Evolutionary conservation across 1,284 basidiomycete genomes (phyloP).

Genomic region (Sanghuangporus baumii): DNA sequence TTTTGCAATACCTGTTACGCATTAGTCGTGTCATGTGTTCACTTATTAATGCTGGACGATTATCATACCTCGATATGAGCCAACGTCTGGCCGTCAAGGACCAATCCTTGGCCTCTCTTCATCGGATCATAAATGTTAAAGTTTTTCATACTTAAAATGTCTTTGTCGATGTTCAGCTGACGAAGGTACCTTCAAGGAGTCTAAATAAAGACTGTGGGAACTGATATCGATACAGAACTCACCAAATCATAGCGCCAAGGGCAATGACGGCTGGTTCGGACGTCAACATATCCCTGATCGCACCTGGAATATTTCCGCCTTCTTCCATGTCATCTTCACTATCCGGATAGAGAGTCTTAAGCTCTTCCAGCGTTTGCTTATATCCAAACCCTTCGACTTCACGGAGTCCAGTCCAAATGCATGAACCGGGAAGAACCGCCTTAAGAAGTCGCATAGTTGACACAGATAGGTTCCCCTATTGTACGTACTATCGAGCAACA

Average conservation of each 20-base stretch:
- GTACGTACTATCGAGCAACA: not conserved
- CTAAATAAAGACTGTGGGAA: not conserved
- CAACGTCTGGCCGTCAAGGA: constrained; percentile 89
- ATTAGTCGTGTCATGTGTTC: not conserved
- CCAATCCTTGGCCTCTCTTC: constrained; percentile 75
- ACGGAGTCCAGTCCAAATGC: constrained; percentile 84
- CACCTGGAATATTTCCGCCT: constrained; percentile 57
- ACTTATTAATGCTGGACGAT: not conserved
- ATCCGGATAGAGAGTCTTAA: constrained; percentile 66
- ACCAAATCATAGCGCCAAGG: constrained; percentile 87
- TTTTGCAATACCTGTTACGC: constrained; percentile 70
- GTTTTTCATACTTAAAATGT: constrained; percentile 88
- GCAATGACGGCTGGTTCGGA: constrained; percentile 73
- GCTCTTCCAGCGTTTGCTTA: constrained; percentile 64
- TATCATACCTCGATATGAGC: constrained; percentile 80
- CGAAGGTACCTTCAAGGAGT: constrained; percentile 63
- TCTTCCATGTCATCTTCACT: constrained; percentile 42
- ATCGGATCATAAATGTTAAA: constrained; percentile 97
- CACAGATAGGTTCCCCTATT: constrained; percentile 77
- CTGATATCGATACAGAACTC: not conserved
- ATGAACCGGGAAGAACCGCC: constrained; percentile 68
- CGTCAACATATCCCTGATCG: constrained; percentile 67
- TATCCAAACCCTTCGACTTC: constrained; percentile 77
- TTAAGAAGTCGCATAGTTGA: constrained; percentile 79
- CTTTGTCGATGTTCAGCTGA: constrained; percentile 90